phyloP scores from a whole-genome alignment of 1,139 yeast species.

The Protomyces pachydermus region DNA sequence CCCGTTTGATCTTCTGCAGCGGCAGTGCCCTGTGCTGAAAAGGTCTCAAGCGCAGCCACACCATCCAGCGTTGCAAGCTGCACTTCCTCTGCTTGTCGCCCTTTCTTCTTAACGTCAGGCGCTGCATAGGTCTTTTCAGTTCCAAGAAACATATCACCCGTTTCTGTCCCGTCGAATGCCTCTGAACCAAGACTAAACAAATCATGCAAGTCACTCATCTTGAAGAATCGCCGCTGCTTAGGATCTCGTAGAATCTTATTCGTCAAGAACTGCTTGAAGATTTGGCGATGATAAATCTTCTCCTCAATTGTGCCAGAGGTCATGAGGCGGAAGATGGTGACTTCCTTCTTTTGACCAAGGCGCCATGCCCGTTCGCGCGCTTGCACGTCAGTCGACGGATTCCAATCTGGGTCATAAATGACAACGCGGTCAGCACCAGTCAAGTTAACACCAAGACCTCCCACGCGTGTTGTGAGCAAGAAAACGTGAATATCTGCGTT shows the following conservation, averaged over 20 bases:
- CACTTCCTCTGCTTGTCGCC: background rate
- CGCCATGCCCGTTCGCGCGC: conserved; percentile 98
- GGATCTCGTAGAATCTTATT: conserved; percentile 94
- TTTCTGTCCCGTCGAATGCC: conserved; percentile 54
- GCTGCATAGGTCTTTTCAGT: conserved; percentile 44
- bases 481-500: conserved; percentile 59
- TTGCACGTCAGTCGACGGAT: conserved; percentile 94
- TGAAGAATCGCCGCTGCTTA: conserved; percentile 85
- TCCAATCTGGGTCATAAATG: conserved; percentile 97
- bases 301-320: conserved; percentile 95
- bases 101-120: conserved; percentile 30
- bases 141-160: conserved; percentile 62
- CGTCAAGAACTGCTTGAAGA: conserved; percentile 87
- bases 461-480: conserved; percentile 85
- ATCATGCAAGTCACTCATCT: conserved; percentile 86
- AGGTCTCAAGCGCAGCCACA: conserved; percentile 31
- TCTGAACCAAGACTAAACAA: conserved; percentile 77
- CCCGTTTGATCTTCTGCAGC: conserved; percentile 45
- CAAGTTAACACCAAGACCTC: conserved; percentile 88
- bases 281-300: conserved; percentile 92
- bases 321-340: conserved; percentile 86
- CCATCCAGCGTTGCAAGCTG: background rate
- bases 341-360: conserved; percentile 88
- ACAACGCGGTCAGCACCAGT: conserved; percentile 95
- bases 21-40: conserved; percentile 15